Conservation (phyloP, 2,329 filamentous ascomycete species). For the Alternaria solani region DNA sequence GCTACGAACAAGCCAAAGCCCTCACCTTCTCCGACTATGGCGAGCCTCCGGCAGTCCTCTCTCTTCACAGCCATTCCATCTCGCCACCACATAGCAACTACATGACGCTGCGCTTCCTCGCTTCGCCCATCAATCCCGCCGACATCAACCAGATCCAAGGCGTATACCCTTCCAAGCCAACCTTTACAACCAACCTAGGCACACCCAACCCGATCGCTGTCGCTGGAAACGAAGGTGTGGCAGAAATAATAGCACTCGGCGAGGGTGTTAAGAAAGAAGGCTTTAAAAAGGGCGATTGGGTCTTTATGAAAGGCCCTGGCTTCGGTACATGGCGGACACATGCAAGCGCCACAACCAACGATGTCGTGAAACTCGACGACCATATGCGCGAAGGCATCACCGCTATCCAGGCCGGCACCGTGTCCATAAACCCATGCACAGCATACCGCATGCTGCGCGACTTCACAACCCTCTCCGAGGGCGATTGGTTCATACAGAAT, state of each 20-base stretch:
- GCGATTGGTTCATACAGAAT: conserved; percentile 97
- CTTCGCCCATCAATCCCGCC: conserved; percentile 92
- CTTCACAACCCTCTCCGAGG: conserved; percentile 72
- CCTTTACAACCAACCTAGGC: conserved; percentile 77
- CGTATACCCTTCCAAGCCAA: conserved; percentile 86
- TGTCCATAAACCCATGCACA: conserved; percentile 91
- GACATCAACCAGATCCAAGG: conserved; percentile 99
- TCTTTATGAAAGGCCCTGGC: conserved; percentile 81
- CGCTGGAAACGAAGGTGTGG: conserved; percentile 90
- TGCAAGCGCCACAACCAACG: conserved; percentile 68
- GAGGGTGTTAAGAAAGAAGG: conserved; percentile 62
- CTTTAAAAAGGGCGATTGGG: conserved; percentile 85
- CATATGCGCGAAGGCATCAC: conserved; percentile 74
- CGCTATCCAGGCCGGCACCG: conserved; percentile 82
- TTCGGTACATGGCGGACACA: conserved; percentile 97
- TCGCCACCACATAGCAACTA: conserved; percentile 74
- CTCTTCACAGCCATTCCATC: conserved; percentile 78
- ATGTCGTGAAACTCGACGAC: conserved; percentile 74
- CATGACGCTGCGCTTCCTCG: conserved; percentile 85
- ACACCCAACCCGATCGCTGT: conserved; percentile 79
- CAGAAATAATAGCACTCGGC: conserved; percentile 81
- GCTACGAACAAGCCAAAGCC: conserved; percentile 86
- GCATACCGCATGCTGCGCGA: conserved; percentile 92
- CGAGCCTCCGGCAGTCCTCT: conserved; percentile 74
- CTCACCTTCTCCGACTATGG: conserved; percentile 78